These are phyloP conservation scores for Metschnikowia reukaufii DNA, from an alignment of 805 yeast genomes.

Conservation along the genomic window DNA sequence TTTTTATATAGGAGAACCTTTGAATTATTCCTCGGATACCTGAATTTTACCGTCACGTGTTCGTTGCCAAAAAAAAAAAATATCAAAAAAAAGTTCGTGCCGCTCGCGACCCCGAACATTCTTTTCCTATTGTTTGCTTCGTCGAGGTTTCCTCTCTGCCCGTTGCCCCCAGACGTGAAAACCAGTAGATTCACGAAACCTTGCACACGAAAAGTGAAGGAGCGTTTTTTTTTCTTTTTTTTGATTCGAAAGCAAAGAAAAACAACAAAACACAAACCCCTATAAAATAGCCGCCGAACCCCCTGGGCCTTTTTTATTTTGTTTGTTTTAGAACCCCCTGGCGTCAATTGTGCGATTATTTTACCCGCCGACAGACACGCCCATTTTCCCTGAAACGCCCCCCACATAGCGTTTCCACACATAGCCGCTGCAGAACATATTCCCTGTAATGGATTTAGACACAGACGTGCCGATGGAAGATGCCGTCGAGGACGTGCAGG, in stretches of 20 bases:
- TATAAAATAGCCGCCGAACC: not conserved
- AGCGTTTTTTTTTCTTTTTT: too few species aligned
- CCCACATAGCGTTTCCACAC: not conserved
- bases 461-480: slow-evolving; percentile 86
- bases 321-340: not conserved
- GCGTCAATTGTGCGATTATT: not conserved
- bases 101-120: not conserved
- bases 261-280: not conserved
- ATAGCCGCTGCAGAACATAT: not conserved
- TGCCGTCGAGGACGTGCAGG: slow-evolving; percentile 51
- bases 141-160: slow-evolving; percentile 1
- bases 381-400: too few species aligned
- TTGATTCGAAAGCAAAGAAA: not conserved
- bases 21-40: too few species aligned
- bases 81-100: too few species aligned
- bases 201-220: not conserved
- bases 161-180: slow-evolving; percentile 2
- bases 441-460: slow-evolving; percentile 63
- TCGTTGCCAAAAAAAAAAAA: too few species aligned
- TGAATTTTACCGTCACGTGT: not conserved
- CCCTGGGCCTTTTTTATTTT: too few species aligned
- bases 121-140: not conserved
- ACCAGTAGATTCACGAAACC: too few species aligned
- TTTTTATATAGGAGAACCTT: not conserved
- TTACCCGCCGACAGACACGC: too few species aligned